Conservation (phyloP, 2,329 filamentous ascomycete species). For the Alternaria burnsii region DNA sequence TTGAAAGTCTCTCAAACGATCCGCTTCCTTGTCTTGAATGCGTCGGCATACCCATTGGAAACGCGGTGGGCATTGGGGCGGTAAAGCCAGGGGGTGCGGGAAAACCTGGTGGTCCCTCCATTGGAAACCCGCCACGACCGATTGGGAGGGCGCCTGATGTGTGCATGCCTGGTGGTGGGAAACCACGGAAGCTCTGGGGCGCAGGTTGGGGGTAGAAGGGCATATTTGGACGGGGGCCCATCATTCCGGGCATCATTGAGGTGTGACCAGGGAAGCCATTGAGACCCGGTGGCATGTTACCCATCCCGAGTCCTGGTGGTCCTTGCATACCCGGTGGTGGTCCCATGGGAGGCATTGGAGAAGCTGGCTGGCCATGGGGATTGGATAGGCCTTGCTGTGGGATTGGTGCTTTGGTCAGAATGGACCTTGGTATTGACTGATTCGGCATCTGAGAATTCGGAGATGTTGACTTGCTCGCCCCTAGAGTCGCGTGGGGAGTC, state of each 20-base stretch:
- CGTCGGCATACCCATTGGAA: conserved; percentile 55
- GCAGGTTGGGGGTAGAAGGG: conserved; percentile 64
- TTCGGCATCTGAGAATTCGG: conserved; percentile 71
- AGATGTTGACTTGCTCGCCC: conserved; percentile 61
- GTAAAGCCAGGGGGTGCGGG: conserved; percentile 52
- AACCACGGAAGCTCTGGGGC: conserved; percentile 62
- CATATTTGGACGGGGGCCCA: conserved; percentile 64
- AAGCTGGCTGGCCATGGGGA: conserved; percentile 67
- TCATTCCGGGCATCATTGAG: conserved; percentile 62
- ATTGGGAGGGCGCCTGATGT: conserved; percentile 64
- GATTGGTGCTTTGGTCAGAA: conserved; percentile 64
- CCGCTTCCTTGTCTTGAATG: conserved; percentile 81
- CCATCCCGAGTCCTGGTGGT: conserved; percentile 59
- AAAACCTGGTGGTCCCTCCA: conserved; percentile 60
- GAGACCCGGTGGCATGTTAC: conserved; percentile 59
- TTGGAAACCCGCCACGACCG: conserved; percentile 63
- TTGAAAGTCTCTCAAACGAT: conserved; percentile 63
- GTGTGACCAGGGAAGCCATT: conserved; percentile 60
- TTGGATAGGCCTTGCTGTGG: conserved; percentile 57
- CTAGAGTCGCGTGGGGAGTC: conserved; percentile 64
- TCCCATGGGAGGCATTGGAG: conserved; percentile 71
- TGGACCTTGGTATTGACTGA: conserved; percentile 71
- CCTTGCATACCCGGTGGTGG: conserved; percentile 66
- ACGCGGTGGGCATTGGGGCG: conserved; percentile 46
- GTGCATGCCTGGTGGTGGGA: conserved; percentile 68